Conservation (phyloP, 768 basidiomycete genomes). For the Suillus americanus region DNA sequence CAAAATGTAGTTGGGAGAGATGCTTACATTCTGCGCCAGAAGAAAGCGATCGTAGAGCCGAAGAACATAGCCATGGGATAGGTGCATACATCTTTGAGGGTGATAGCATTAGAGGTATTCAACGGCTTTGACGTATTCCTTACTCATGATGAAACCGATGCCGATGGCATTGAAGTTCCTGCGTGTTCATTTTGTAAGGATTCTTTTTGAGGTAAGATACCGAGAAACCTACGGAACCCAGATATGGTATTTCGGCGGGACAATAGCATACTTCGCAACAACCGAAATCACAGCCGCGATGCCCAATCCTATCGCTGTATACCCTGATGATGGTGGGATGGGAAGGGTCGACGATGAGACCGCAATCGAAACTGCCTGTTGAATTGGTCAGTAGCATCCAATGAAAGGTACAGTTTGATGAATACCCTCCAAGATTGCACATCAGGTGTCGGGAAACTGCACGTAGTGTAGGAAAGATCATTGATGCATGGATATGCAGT, state of each 20-base stretch:
- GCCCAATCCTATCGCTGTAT: conserved; percentile 54
- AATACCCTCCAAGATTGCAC: conserved; percentile 25
- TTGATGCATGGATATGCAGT: conserved; percentile 62
- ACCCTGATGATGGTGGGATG: conserved; percentile 55
- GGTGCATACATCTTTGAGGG: conserved; percentile 18
- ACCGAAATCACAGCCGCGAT: conserved; percentile 47
- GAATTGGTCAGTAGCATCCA: neutral
- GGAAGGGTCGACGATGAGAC: conserved; percentile 28
- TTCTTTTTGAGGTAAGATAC: neutral
- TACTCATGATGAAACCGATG: conserved; percentile 17
- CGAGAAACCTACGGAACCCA: conserved; percentile 20
- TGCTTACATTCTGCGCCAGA: conserved; percentile 15
- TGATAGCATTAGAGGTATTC: neutral
- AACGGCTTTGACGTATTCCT: neutral
- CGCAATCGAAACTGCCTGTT: conserved; percentile 17
- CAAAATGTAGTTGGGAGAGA: neutral
- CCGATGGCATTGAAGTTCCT: conserved; percentile 29
- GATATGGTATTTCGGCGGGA: conserved; percentile 21
- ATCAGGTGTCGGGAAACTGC: conserved; percentile 23
- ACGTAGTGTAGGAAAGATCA: conserved; percentile 13
- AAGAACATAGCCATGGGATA: conserved; percentile 25
- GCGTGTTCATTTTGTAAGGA: neutral
- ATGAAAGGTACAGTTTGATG: neutral
- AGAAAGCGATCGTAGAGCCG: conserved; percentile 23
- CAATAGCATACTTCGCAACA: conserved; percentile 33